phyloP scores from a whole-genome alignment of 2,329 filamentous ascomycete genomes.

The Sclerotinia glacialis region DNA sequence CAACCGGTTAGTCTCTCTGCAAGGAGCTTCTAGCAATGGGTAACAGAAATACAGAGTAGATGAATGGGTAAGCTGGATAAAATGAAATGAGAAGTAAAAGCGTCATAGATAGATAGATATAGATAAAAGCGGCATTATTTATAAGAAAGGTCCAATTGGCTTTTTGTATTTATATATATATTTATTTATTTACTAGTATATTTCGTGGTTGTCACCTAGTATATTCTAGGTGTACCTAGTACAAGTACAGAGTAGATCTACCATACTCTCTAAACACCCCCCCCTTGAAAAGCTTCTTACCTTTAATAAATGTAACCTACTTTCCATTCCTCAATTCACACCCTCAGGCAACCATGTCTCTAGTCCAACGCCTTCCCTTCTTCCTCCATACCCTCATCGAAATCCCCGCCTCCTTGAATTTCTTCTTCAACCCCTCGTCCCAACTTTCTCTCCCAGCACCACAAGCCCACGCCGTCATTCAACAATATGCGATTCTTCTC shows the following conservation, averaged over 20 bases:
- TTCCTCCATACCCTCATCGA: conserved; percentile 41
- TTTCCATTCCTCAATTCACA: neutral
- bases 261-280: too few species aligned
- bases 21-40: neutral
- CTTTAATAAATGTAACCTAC: neutral
- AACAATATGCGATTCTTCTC: conserved; percentile 43
- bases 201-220: too few species aligned
- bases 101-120: neutral
- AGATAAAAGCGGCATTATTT: neutral
- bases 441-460: conserved; percentile 38
- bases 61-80: neutral
- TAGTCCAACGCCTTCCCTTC: conserved; percentile 29
- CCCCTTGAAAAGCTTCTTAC: too few species aligned
- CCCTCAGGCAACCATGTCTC: conserved; percentile 6
- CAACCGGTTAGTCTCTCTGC: neutral
- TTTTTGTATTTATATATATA: too few species aligned
- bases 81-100: neutral
- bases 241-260: too few species aligned
- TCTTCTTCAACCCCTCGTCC: conserved; percentile 40
- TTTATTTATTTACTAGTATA: too few species aligned
- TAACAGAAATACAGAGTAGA: too few species aligned
- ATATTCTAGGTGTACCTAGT: too few species aligned
- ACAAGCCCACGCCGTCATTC: conserved; percentile 40
- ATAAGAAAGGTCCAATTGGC: neutral
- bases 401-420: conserved; percentile 41